phyloP scores from a whole-genome alignment of 768 basidiomycete genomes.

The Podaxis sp. region DNA sequence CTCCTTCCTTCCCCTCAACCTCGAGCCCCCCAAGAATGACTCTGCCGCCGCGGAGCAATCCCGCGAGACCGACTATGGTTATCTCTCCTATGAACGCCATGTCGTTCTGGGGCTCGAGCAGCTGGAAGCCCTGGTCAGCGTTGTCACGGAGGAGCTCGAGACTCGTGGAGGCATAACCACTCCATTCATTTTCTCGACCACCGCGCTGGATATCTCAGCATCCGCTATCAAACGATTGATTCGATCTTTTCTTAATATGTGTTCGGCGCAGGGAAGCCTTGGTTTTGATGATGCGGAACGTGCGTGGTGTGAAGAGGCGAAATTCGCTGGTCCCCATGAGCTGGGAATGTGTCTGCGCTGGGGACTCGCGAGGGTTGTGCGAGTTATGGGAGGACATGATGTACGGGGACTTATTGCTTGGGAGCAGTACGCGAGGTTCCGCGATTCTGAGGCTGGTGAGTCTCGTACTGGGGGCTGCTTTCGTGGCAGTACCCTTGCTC shows the following conservation, averaged over 20 bases:
- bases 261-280: conserved; percentile 33
- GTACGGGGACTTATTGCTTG: conserved; percentile 84
- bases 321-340: conserved; percentile 83
- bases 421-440: conserved; percentile 82
- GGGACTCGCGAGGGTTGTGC: conserved; percentile 80
- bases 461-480: conserved; percentile 12
- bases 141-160: conserved; percentile 67
- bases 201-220: conserved; percentile 82
- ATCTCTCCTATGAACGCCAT: conserved; percentile 70
- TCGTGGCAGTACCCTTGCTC: conserved; percentile 2
- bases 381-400: conserved; percentile 67
- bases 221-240: conserved; percentile 77
- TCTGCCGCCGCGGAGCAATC: conserved; percentile 33
- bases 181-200: conserved; percentile 88
- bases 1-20: conserved; percentile 50
- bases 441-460: conserved; percentile 80
- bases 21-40: conserved; percentile 45
- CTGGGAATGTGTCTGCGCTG: conserved; percentile 91
- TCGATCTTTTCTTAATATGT: conserved; percentile 74
- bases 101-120: conserved; percentile 77
- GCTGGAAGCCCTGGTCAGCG: conserved; percentile 68
- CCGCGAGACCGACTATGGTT: conserved; percentile 60
- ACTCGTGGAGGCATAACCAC: conserved; percentile 79
- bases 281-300: conserved; percentile 43
- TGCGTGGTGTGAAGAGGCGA: conserved; percentile 77